Conservation (phyloP, 257 asterid species). For the Nicotiana paniculata region DNA sequence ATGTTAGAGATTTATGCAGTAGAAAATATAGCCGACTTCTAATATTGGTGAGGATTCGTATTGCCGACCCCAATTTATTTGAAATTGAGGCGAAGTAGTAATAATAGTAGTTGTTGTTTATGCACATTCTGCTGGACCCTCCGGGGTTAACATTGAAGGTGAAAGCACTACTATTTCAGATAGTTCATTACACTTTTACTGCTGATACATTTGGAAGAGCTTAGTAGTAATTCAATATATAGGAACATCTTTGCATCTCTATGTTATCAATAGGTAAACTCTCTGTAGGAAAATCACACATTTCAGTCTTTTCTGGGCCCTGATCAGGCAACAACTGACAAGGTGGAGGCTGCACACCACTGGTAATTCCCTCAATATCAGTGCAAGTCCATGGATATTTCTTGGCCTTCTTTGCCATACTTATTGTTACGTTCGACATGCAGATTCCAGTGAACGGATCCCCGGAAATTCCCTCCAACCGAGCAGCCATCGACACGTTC, state of each 20-base stretch:
- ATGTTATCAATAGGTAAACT: slow-evolving; percentile 4
- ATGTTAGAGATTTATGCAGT: neutral
- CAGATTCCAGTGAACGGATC: slow-evolving; percentile 19
- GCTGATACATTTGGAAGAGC: neutral
- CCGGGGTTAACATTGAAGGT: neutral
- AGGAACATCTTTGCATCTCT: slow-evolving; percentile 12
- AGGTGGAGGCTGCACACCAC: slow-evolving; percentile 15
- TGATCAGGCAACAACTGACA: slow-evolving; percentile 11
- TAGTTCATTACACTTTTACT: neutral
- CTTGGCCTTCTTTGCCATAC: slow-evolving; percentile 16
- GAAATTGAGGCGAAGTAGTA: neutral
- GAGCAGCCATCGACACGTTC: slow-evolving; percentile 13
- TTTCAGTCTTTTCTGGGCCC: slow-evolving; percentile 1
- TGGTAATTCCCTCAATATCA: slow-evolving; percentile 8
- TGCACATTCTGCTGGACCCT: neutral
- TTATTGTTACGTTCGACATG: slow-evolving; percentile 8
- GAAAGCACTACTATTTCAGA: neutral
- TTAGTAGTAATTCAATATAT: neutral
- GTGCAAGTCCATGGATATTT: slow-evolving; percentile 14
- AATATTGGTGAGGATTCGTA: neutral
- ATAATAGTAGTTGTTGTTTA: neutral
- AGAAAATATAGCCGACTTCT: neutral
- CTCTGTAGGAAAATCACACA: slow-evolving; percentile 7
- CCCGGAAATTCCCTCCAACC: slow-evolving; percentile 11
- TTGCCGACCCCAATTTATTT: neutral